Evolutionary conservation across 2,329 filamentous ascomycete species (phyloP).

Genomic region (Celoporthe dispersa): DNA sequence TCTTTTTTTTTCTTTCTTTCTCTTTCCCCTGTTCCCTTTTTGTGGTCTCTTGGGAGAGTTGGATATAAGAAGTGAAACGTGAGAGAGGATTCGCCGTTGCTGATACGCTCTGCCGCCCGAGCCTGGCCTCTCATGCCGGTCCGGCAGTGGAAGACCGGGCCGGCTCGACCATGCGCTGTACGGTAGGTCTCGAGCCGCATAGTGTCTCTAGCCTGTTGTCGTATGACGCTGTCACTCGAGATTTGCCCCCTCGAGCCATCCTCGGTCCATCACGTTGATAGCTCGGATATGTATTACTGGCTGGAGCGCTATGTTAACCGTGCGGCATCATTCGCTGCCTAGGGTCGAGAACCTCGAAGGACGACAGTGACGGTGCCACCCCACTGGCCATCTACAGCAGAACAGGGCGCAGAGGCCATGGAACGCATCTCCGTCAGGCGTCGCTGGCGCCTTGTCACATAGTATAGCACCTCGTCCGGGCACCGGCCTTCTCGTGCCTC

Average conservation of each 20-base stretch:
- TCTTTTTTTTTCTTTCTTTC: background rate
- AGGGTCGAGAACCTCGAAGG: background rate
- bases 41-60: background rate
- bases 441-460: background rate
- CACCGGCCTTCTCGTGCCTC: background rate
- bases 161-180: background rate
- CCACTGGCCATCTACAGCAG: background rate
- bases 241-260: background rate
- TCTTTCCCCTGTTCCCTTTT: too few species aligned
- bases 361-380: background rate
- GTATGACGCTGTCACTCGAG: background rate
- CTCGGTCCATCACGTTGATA: background rate
- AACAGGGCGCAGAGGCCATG: background rate
- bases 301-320: background rate
- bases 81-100: background rate
- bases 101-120: conserved; percentile 11
- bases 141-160: conserved; percentile 10
- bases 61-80: background rate
- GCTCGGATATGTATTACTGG: background rate
- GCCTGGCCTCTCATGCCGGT: conserved; percentile 2
- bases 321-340: background rate
- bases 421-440: background rate
- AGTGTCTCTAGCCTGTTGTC: background rate
- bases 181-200: background rate
- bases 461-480: background rate